Evolutionary conservation across 1,284 basidiomycete species (phyloP), one percentile per base, ranked within the genome.

Genomic region (Fomitopsis palustris): DNA sequence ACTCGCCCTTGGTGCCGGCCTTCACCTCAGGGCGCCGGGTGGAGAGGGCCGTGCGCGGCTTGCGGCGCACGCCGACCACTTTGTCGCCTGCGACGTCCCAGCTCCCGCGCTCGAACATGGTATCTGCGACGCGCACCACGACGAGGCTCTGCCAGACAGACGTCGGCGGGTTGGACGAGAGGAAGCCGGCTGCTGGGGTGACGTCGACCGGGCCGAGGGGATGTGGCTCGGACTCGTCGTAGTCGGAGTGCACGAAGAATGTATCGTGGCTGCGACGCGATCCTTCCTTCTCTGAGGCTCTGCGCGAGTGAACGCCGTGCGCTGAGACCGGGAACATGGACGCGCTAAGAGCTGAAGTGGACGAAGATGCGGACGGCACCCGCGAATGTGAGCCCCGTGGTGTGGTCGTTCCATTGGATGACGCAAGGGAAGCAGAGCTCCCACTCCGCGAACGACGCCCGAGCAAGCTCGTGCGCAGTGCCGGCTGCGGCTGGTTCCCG

Each of bases 221-320:
- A 21, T 63, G 62, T 1, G 54, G 45, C 10, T 83, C 81, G 54
- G 71, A 68, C 42, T 83, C 81, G 43, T 85, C 85, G 33, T 75
- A 73, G n/a, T 81, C 76, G 7, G 81, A 73, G 9, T 79, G 77
- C 21, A 86, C 75, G 33, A 77, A 73, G 31, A 84, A 70, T 21
- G 77, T 75, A 58, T 88, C 86, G 21, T 79, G 75, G 17, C 76
- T 76, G 41, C 85, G 79, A 23, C 85, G 78, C 1, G 75, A 68
- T 6, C 69, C 66, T 51, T 87, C 86, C 70, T 86, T 87, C 66
- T 90, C 88, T 4, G 87, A 87, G 19, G 80, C 79, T 49, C 87
- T 79, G 41, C 87, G 81, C 35, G 87, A 86, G 65, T 91, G 86
- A 23, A 87, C 78, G 9, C 91, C 90, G 67, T 93, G 91, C 5